Evolutionary conservation across 345 rosid species (phyloP).

Genomic region (Salix dunnii): DNA sequence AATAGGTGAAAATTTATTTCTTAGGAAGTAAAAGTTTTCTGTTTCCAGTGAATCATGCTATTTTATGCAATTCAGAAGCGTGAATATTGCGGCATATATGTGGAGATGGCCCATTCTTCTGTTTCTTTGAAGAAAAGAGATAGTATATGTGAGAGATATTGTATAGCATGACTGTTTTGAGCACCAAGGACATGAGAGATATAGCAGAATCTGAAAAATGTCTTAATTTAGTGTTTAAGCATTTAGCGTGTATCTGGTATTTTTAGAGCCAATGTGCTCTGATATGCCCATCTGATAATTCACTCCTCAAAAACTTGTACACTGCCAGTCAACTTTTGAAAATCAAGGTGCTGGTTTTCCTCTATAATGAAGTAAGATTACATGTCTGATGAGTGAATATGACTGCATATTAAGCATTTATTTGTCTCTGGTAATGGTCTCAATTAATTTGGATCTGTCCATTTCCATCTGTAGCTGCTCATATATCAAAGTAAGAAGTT

Average conservation of each 20-base stretch:
- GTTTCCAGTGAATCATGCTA: neutral
- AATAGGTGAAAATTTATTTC: neutral
- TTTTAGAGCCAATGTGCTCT: neutral
- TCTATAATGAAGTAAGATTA: neutral
- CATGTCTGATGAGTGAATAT: neutral
- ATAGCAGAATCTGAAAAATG: neutral
- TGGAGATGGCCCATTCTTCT: neutral
- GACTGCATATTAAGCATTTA: neutral
- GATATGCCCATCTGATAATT: neutral
- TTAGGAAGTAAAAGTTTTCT: neutral
- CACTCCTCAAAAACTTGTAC: neutral
- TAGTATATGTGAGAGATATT: neutral
- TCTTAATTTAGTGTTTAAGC: neutral
- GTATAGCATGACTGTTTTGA: neutral
- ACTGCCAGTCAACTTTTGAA: neutral
- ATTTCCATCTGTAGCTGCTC: neutral
- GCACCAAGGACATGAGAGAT: neutral
- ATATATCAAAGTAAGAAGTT: neutral
- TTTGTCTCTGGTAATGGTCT: neutral
- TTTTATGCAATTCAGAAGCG: neutral
- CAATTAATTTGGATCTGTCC: neutral
- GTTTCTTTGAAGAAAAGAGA: neutral
- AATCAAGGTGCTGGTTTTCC: neutral
- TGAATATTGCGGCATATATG: neutral
- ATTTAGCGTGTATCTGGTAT: neutral